Evolutionary conservation across 1,284 basidiomycete genomes (phyloP).

Genomic region (Kalmanozyma brasiliensis): DNA sequence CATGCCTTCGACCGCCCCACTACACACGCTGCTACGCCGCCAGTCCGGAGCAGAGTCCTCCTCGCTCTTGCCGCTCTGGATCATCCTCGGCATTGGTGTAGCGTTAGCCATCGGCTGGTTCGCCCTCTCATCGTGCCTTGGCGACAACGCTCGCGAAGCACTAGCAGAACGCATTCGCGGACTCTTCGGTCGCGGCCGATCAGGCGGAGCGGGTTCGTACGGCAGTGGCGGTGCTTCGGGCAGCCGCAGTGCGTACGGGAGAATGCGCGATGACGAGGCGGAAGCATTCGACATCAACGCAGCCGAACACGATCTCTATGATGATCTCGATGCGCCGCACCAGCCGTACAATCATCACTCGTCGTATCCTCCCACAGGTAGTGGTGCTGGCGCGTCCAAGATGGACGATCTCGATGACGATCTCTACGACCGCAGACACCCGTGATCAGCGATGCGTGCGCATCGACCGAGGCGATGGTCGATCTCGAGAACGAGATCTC

Average conservation of each 20-base stretch:
- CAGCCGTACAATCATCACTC: slow-evolving; percentile 35
- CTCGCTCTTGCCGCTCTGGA: slow-evolving; percentile 44
- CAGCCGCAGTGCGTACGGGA: slow-evolving; percentile 28
- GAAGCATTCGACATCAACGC: slow-evolving; percentile 50
- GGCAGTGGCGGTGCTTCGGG: slow-evolving; percentile 14
- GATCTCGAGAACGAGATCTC: no score
- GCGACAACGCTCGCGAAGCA: slow-evolving; percentile 37
- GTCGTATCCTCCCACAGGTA: slow-evolving; percentile 30
- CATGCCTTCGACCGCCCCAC: slow-evolving; percentile 11
- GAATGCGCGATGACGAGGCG: slow-evolving; percentile 47
- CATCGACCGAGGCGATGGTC: no score
- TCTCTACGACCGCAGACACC: slow-evolving; percentile 25
- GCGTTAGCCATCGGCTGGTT: slow-evolving; percentile 46
- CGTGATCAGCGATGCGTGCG: slow-evolving; percentile 1
- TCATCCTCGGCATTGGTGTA: slow-evolving; percentile 46
- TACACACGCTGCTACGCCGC: slow-evolving; percentile 4
- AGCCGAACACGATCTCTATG: slow-evolving; percentile 45
- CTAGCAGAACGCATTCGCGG: slow-evolving; percentile 22
- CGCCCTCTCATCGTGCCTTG: slow-evolving; percentile 49
- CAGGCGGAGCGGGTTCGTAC: background rate
- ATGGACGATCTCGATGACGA: slow-evolving; percentile 27
- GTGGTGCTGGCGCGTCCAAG: slow-evolving; percentile 9
- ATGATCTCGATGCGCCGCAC: slow-evolving; percentile 32
- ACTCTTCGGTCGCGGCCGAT: slow-evolving; percentile 24
- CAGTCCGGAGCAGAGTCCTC: slow-evolving; percentile 29